A percentile compares a stretch with the other conserved stretches of the same genome.
These are phyloP conservation scores for Pythium angustatum DNA, from an alignment of 352 stramenopile species.

Conservation along the genomic window DNA sequence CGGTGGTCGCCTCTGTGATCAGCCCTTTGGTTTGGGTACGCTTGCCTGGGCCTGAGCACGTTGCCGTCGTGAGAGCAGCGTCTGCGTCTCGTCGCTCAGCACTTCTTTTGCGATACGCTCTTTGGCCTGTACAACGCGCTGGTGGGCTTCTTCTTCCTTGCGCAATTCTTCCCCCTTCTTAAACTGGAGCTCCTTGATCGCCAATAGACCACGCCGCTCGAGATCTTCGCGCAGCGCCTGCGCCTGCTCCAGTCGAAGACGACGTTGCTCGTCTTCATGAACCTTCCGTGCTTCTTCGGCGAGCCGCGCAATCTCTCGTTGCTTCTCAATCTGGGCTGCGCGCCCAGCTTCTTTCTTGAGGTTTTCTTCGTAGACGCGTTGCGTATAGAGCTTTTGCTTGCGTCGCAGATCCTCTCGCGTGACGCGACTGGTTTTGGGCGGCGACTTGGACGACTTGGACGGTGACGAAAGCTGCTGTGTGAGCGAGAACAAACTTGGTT, in stretches of 20 bases:
- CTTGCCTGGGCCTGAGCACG: background rate
- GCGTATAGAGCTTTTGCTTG: conserved; percentile 44
- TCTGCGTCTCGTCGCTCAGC: conserved; percentile 45
- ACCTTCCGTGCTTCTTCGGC: conserved; percentile 30
- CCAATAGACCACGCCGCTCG: conserved; percentile 38
- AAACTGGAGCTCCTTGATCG: conserved; percentile 43
- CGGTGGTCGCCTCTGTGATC: background rate
- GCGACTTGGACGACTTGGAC: background rate
- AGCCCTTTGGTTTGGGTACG: background rate
- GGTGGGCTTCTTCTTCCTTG: conserved; percentile 36
- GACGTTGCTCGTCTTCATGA: conserved; percentile 36
- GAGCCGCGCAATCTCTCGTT: conserved; percentile 30
- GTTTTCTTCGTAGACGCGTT: conserved; percentile 43
- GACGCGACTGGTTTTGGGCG: background rate
- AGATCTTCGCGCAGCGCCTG: conserved; percentile 40
- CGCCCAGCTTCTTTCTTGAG: conserved; percentile 36
- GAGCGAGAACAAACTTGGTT: conserved; percentile 6
- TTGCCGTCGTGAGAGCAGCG: conserved; percentile 26
- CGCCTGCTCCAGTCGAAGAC: conserved; percentile 30
- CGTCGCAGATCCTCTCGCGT: conserved; percentile 35
- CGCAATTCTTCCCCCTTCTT: conserved; percentile 52
- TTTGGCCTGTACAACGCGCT: conserved; percentile 35
- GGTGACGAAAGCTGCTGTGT: conserved; percentile 14
- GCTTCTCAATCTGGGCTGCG: conserved; percentile 26
- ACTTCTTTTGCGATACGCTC: conserved; percentile 38